phyloP scores from a whole-genome alignment of 2,329 filamentous ascomycete genomes.

The Epichloe baconii region DNA sequence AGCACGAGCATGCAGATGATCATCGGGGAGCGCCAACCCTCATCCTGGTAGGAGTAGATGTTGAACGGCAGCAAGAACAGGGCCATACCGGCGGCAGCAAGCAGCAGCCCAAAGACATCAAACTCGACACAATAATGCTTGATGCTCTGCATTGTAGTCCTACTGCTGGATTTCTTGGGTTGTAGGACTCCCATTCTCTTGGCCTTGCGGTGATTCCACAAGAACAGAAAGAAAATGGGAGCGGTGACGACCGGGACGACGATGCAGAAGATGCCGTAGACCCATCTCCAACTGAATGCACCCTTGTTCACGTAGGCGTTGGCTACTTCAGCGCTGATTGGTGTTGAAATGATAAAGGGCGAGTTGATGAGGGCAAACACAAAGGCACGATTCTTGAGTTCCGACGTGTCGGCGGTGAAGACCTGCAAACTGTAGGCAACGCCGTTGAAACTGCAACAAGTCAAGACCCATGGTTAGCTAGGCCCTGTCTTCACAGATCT shows the following conservation, averaged over 20 bases:
- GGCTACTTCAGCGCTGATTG: slow-evolving; percentile 17
- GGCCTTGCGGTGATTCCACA: slow-evolving; percentile 43
- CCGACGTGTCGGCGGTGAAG: slow-evolving; percentile 50
- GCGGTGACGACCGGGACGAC: slow-evolving; percentile 38
- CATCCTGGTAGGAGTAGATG: slow-evolving; percentile 32
- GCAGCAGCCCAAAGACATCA: slow-evolving; percentile 22
- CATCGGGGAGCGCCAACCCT: slow-evolving; percentile 37
- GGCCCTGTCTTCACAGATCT: no score
- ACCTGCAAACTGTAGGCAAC: slow-evolving; percentile 50
- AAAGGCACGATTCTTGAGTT: slow-evolving; percentile 23
- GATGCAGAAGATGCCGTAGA: slow-evolving; percentile 47
- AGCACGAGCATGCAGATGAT: slow-evolving; percentile 50
- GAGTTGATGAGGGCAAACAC: slow-evolving; percentile 27
- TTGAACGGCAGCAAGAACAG: slow-evolving; percentile 54
- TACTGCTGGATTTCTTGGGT: background rate
- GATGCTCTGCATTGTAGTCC: slow-evolving; percentile 26
- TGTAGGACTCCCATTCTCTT: slow-evolving; percentile 22
- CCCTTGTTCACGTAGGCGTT: slow-evolving; percentile 14
- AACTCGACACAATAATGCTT: slow-evolving; percentile 42
- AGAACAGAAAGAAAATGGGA: slow-evolving; percentile 42
- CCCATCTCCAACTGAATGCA: slow-evolving; percentile 20
- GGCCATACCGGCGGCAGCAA: slow-evolving; percentile 33
- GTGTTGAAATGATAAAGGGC: slow-evolving; percentile 32
- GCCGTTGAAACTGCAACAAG: slow-evolving; percentile 31
- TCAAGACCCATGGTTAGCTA: no score